Base-by-base conservation (phyloP, 2,329 filamentous ascomycete species). In the Nannizziopsis arthrosporioides region DNA sequence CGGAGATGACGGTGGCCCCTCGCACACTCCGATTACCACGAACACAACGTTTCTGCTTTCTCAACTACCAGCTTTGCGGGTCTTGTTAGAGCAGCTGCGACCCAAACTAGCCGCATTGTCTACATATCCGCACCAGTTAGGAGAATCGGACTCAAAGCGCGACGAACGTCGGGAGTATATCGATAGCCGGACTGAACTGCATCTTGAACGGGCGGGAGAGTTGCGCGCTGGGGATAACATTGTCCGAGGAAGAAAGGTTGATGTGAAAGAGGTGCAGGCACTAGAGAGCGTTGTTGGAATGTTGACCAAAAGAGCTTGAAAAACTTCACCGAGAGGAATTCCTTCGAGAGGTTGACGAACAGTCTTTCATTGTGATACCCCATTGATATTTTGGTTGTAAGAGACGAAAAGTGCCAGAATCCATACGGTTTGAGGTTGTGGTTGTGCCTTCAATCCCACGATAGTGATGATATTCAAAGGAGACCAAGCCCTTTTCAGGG, bases 141-240 rank as follows among this genome's bases (percentile, higher is more conserved):
- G 37, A 35, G 63, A 68, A 50, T 58, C 57, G 42, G 64, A 72
- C 53, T 75, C 74, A 40, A 85, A 80, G 69, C 75, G 81, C 35
- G 76, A 80, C 46, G 81, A 92, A 62, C 73, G 90, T 51, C 74
- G 82, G 49, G 77, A 84, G 55, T 96, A 96, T 62, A 81, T 96
- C 42, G 89, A 95, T 66, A 76, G 76, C 47, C 81, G 88, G 59
- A 85, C 85, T 44, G 73, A 79, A 55, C 75, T 84, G 51, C 85
- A 93, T 61, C 69, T 95, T 36, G 85, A 94, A 68, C 62, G 68
- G 18, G 59, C 64, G 37, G 68, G 68, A 6, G 65, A 67, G 49
- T 51, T 68, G 42, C 54, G 59, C 27, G 61, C 64, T 41, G 59
- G 61, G 12, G 60, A 64, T 42, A 54, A 59, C 8, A 57, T 64